These are phyloP conservation scores for Acanthamoeba culbertsoni DNA, from an alignment of 208 protist genomes.

Conservation along the genomic window DNA sequence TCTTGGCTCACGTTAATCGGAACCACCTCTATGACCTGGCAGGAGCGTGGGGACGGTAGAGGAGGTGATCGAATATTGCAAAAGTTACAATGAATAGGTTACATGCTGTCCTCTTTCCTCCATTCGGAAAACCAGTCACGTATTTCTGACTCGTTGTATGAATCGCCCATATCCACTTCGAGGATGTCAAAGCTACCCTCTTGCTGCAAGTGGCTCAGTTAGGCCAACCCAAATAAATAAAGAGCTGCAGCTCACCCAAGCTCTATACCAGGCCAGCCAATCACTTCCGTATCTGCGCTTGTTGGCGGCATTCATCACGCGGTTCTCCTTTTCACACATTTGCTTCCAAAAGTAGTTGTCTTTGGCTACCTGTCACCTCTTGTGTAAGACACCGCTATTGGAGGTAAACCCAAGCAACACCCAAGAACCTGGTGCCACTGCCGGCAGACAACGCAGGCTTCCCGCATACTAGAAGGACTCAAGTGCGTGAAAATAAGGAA, in stretches of 20 bases:
- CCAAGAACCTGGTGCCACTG: conserved; percentile 7
- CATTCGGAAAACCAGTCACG: no score
- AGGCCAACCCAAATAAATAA: neutral
- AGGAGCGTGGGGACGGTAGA: neutral
- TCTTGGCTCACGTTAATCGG: neutral
- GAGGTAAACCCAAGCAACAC: neutral
- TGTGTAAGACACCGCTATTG: neutral
- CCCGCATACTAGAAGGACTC: neutral
- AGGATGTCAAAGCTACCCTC: neutral
- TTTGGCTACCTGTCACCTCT: neutral
- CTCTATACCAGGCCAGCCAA: neutral
- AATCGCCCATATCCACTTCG: no score
- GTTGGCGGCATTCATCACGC: neutral
- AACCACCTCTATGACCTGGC: neutral
- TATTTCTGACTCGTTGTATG: no score
- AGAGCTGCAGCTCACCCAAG: neutral
- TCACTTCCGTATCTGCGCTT: neutral
- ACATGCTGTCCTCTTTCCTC: no score
- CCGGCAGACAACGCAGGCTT: neutral
- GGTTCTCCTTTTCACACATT: neutral
- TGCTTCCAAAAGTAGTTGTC: neutral
- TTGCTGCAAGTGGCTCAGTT: neutral
- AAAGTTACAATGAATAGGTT: neutral
- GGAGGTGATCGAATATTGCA: conserved; percentile 20
- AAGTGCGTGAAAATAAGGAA: neutral